Evolutionary conservation across 352 stramenopile species (phyloP).

Genomic region (Globisporangium canariense): DNA sequence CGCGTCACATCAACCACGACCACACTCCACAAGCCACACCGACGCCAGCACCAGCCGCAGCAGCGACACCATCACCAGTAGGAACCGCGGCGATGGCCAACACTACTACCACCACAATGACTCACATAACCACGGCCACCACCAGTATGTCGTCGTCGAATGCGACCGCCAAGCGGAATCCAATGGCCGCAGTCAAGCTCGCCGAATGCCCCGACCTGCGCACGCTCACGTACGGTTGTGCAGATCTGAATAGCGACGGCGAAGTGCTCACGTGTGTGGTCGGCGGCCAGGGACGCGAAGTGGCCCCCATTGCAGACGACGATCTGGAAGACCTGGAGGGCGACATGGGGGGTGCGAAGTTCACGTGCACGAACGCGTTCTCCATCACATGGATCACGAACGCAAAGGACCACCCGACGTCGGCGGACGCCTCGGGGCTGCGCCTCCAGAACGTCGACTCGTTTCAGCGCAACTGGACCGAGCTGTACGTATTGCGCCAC

Average conservation of each 20-base stretch:
- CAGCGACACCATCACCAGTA: background rate
- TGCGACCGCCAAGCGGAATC: no score
- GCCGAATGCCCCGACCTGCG: background rate
- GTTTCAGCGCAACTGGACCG: slow-evolving; percentile 1
- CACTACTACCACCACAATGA: background rate
- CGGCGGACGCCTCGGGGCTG: slow-evolving; percentile 3
- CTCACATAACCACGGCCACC: background rate
- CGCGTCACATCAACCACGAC: background rate
- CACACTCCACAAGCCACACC: background rate
- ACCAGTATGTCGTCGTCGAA: background rate
- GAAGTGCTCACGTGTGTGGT: slow-evolving; percentile 8
- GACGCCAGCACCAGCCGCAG: background rate
- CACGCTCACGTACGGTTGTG: background rate
- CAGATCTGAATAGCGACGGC: background rate
- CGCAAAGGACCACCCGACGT: background rate
- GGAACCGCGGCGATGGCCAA: background rate
- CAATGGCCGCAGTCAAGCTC: background rate
- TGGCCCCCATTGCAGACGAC: background rate
- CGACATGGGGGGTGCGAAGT: background rate
- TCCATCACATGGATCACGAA: background rate
- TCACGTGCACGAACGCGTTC: slow-evolving; percentile 15
- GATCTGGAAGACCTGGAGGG: background rate
- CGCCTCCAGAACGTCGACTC: slow-evolving; percentile 6
- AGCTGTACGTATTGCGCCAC: background rate
- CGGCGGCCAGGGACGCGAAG: slow-evolving; percentile 1